phyloP scores from a whole-genome alignment of 768 basidiomycete species.

The Clavaria fumosa region DNA sequence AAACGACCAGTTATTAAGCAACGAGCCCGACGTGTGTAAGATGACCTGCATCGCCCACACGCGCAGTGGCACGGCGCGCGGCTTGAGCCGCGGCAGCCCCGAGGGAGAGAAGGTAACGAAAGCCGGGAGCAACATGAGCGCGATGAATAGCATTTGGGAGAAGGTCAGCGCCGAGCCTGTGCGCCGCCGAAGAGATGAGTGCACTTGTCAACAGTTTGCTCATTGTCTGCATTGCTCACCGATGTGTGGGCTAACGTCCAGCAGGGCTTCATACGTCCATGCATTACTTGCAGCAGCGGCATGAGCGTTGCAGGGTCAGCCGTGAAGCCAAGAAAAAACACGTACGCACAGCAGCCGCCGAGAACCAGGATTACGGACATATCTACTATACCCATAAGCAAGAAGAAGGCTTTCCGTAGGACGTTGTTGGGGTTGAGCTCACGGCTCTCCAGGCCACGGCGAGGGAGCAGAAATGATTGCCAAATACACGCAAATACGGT shows the following conservation, averaged over 20 bases:
- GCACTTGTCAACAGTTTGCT: constrained; percentile 1
- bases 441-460: too few relatives aligned
- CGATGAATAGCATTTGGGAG: constrained; percentile 70
- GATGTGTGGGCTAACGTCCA: constrained; percentile 50
- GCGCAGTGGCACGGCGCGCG: constrained; percentile 48
- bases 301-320: background rate
- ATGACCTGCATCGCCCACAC: constrained; percentile 62
- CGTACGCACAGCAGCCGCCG: constrained; percentile 74
- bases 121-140: constrained; percentile 46
- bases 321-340: constrained; percentile 8
- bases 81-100: constrained; percentile 38
- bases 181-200: constrained; percentile 4
- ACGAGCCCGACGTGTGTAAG: constrained; percentile 45
- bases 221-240: constrained; percentile 27
- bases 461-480: too few relatives aligned
- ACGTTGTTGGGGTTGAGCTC: too few relatives aligned
- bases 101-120: constrained; percentile 32
- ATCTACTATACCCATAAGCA: too few relatives aligned
- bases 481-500: too few relatives aligned
- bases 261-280: constrained; percentile 59
- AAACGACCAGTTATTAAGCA: constrained; percentile 74
- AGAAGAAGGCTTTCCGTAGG: too few relatives aligned
- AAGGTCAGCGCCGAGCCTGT: constrained; percentile 72
- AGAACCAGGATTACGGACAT: too few relatives aligned
- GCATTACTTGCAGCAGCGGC: constrained; percentile 39